Evolutionary conservation across 208 protist genomes (phyloP).

Genomic region (Trypanosoma rangeli): DNA sequence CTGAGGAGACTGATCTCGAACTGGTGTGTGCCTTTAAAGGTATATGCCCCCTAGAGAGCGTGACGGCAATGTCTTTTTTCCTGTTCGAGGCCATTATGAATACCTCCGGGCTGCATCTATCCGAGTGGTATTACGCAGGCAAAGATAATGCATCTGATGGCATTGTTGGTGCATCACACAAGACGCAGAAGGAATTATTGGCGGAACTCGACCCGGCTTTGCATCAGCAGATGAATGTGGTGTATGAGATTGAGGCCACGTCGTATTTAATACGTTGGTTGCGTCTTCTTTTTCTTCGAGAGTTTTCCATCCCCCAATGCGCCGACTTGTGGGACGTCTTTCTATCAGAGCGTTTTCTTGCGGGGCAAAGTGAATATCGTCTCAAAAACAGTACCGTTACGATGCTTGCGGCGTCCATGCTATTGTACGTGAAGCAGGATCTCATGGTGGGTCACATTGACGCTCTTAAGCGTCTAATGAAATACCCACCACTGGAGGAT

Average conservation of each 20-base stretch:
- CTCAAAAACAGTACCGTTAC: slow-evolving; percentile 48
- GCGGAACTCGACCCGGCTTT: slow-evolving; percentile 51
- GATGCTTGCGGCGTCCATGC: slow-evolving; percentile 64
- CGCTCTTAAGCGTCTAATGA: slow-evolving; percentile 74
- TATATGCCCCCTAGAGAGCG: slow-evolving; percentile 13
- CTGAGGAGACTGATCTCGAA: not conserved
- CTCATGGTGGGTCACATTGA: slow-evolving; percentile 39
- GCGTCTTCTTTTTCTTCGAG: slow-evolving; percentile 85
- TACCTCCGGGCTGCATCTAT: slow-evolving; percentile 30
- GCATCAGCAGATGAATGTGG: slow-evolving; percentile 51
- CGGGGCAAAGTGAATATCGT: slow-evolving; percentile 19
- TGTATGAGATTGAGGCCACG: slow-evolving; percentile 72
- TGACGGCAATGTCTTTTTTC: slow-evolving; percentile 32
- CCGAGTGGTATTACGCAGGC: slow-evolving; percentile 48
- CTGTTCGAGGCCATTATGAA: slow-evolving; percentile 56
- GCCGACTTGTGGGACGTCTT: slow-evolving; percentile 77
- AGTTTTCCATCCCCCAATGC: slow-evolving; percentile 70
- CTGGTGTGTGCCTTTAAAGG: slow-evolving; percentile 5
- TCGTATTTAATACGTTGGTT: slow-evolving; percentile 90
- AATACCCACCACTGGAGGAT: slow-evolving; percentile 71
- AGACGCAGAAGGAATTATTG: slow-evolving; percentile 63
- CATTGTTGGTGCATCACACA: slow-evolving; percentile 43
- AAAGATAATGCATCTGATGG: slow-evolving; percentile 26
- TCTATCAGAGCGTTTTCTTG: slow-evolving; percentile 64
- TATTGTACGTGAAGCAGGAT: slow-evolving; percentile 41